phyloP scores from a whole-genome alignment of 805 yeast genomes.

The Myxozyma mucilagina region DNA sequence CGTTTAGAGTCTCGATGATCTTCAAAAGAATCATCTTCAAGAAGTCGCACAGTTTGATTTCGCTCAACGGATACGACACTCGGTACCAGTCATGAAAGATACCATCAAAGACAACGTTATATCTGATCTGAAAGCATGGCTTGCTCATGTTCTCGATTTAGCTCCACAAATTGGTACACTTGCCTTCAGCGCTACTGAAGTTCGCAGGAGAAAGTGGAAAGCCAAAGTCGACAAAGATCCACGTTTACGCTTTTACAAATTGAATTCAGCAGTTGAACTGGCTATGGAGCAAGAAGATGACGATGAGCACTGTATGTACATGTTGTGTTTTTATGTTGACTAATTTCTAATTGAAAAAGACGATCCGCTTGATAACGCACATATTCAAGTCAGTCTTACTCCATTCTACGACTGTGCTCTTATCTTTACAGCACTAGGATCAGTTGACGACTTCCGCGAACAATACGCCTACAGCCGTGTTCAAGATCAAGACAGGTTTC shows the following conservation, averaged over 20 bases:
- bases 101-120: slow-evolving; percentile 73
- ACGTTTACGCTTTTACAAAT: slow-evolving; percentile 56
- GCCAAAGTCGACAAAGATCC: slow-evolving; percentile 47
- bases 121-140: slow-evolving; percentile 60
- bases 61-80: slow-evolving; percentile 61
- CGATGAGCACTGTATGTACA: slow-evolving; percentile 36
- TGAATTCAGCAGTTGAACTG: slow-evolving; percentile 84
- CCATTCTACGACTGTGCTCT: slow-evolving; percentile 80
- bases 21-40: slow-evolving; percentile 66
- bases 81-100: slow-evolving; percentile 73
- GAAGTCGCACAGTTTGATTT: slow-evolving; percentile 70
- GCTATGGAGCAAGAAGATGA: slow-evolving; percentile 61
- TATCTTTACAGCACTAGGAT: slow-evolving; percentile 74
- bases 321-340: neutral
- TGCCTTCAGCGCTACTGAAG: slow-evolving; percentile 54
- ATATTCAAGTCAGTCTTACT: slow-evolving; percentile 58
- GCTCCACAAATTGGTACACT: slow-evolving; percentile 56
- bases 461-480: slow-evolving; percentile 72
- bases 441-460: slow-evolving; percentile 57
- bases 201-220: slow-evolving; percentile 64
- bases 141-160: slow-evolving; percentile 47
- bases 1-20: slow-evolving; percentile 59
- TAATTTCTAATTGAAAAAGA: slow-evolving; percentile 27
- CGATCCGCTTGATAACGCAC: slow-evolving; percentile 51
- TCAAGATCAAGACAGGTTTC: slow-evolving; percentile 65